Percentiles rank a stretch among this genome's conserved stretches.
Evolutionary conservation across 1,139 yeast genomes (phyloP).

Genomic region (Candida tropicalis): DNA sequence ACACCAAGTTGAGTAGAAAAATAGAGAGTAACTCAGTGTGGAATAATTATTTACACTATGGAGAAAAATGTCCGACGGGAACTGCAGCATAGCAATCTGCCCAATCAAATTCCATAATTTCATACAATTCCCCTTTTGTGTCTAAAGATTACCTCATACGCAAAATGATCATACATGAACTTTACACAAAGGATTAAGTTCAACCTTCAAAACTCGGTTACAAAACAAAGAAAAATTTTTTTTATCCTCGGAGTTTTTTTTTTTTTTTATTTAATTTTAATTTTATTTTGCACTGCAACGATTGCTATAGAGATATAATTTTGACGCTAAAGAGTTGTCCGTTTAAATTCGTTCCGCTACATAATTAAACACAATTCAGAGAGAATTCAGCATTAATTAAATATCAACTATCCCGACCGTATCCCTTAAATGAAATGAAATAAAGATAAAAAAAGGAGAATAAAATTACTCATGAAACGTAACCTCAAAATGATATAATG

Average conservation of each 20-base stretch:
- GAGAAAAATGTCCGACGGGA: conserved; percentile 5
- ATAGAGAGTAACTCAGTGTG: too few species aligned
- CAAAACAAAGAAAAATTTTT: not conserved
- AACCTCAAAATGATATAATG: not conserved
- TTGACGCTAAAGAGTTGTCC: too few species aligned
- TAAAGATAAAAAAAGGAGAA: too few species aligned
- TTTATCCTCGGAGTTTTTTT: conserved; percentile 10
- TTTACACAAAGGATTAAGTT: too few species aligned
- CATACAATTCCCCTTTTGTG: not conserved
- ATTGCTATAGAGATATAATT: too few species aligned
- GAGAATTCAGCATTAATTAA: too few species aligned
- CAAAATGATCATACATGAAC: not conserved
- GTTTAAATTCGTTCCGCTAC: too few species aligned
- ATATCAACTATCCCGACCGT: too few species aligned
- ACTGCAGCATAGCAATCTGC: not conserved
- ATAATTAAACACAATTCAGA: too few species aligned
- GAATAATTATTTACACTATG: not conserved
- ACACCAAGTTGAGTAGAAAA: not conserved
- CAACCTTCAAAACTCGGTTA: not conserved
- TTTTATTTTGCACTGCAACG: not conserved
- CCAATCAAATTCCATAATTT: not conserved
- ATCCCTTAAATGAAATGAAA: not conserved
- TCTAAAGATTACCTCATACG: conserved; percentile 1
- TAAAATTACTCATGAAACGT: not conserved
- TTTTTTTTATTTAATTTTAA: not conserved